Evolutionary conservation across 257 asterid species (phyloP), one percentile per base, ranked within the genome.

Genomic region (Ligustrum vulgare): DNA sequence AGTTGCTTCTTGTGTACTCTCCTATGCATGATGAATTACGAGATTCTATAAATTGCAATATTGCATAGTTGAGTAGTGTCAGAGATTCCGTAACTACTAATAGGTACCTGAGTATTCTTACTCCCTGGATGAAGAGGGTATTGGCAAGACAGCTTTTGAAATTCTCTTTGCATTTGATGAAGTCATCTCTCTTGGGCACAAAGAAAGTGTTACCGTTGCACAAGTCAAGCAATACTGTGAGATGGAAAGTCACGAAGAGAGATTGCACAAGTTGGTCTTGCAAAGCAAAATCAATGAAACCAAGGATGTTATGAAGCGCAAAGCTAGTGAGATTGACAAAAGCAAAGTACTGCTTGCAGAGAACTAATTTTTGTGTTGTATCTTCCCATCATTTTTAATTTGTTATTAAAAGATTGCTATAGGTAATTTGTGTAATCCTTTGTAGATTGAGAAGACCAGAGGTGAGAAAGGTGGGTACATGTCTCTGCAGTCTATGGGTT

Each of bases 151-250:
- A 45, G 94, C 97, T 71, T 91, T 94, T 86, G 97, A 94, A 77
- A 84, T 90, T 78, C 85, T 92, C 75, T 94, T 92, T 87, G 96
- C 98, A 58, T 94, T 94, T 78, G 98, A 94, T 83, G 98, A 94
- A 82, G 96, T 87, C 75, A 92, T 94, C 73, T 89, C 93, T 22
- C 90, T 92, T 77, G 97, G 98, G 49, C 94, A 92, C 91, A 94
- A 89, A 79, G 98, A 94, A 83, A 91, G 86, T 86, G 94, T 94
- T 73, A 90, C 96, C 13, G 96, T 86, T 67, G 84, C 96, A 72
- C 98, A 92, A 85, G 98, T 94, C 82, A 94, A 94, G 79, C 98
- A 90, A 87, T 94, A 92, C 75, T 89, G 97, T 79, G 98, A 92
- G 82, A 94, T 94, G 98, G 98, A 94, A 84, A 91, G 98, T 78